Evolutionary conservation across 768 basidiomycete species (phyloP).

Genomic region (Boletus edulis): DNA sequence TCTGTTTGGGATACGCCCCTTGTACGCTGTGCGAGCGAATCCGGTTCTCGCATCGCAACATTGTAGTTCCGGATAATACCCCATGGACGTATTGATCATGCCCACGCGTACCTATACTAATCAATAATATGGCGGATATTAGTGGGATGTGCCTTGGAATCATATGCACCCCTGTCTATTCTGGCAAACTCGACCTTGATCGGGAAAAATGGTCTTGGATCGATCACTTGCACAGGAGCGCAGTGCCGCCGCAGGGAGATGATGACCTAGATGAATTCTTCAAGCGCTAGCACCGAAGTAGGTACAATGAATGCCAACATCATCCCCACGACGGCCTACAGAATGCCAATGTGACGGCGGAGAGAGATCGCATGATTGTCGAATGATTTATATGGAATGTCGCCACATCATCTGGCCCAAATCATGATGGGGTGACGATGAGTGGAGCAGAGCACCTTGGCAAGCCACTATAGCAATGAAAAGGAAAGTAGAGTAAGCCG

Average conservation of each 20-base stretch:
- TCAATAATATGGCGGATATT: conserved; percentile 8
- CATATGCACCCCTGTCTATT: background rate
- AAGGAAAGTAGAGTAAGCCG: too few relatives aligned
- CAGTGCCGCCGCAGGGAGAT: background rate
- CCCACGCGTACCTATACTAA: background rate
- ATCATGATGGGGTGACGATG: too few relatives aligned
- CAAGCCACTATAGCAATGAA: too few relatives aligned
- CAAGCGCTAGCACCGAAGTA: background rate
- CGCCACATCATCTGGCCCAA: too few relatives aligned
- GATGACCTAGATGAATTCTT: background rate
- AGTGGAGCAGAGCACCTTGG: too few relatives aligned
- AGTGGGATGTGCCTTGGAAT: background rate
- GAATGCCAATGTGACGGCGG: background rate
- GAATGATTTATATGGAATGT: too few relatives aligned
- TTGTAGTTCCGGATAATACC: too few relatives aligned
- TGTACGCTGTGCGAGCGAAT: background rate
- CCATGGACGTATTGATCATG: background rate
- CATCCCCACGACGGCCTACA: background rate
- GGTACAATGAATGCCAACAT: background rate
- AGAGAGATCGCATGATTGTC: too few relatives aligned
- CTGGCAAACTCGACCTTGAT: conserved; percentile 1
- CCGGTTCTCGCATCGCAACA: too few relatives aligned
- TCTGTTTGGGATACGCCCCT: background rate
- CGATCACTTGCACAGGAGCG: background rate
- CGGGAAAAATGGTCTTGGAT: background rate